phyloP scores from a whole-genome alignment of 768 basidiomycete genomes.

The Lyophyllum atratum region DNA sequence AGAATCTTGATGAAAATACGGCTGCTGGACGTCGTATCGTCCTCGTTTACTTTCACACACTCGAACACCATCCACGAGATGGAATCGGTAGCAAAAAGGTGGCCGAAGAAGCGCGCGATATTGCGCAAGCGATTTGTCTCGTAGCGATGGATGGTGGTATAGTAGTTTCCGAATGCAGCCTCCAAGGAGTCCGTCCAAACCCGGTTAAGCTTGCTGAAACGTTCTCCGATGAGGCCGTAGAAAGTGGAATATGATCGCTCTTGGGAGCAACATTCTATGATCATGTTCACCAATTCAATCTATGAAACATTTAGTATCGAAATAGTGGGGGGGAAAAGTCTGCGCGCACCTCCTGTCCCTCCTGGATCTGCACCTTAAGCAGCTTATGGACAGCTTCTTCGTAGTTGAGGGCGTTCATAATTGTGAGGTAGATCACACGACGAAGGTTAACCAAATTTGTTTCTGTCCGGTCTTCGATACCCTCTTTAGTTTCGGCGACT shows the following conservation, averaged over 20 bases:
- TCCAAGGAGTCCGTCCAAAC: constrained; percentile 93
- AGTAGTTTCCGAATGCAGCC: constrained; percentile 85
- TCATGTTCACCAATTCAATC: constrained; percentile 98
- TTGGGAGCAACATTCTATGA: constrained; percentile 99
- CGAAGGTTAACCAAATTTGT: constrained; percentile 96
- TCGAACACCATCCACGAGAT: constrained; percentile 88
- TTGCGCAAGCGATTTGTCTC: constrained; percentile 98
- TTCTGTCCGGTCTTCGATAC: constrained; percentile 92
- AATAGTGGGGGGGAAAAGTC: background rate
- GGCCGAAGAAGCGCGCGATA: constrained; percentile 96
- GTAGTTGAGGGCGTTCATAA: constrained; percentile 98
- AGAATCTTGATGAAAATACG: constrained; percentile 98
- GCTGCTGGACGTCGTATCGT: constrained; percentile 93
- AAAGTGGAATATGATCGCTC: constrained; percentile 98
- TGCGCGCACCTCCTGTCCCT: constrained; percentile 85
- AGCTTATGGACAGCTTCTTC: constrained; percentile 99
- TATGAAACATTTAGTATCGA: constrained; percentile 28
- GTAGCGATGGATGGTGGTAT: constrained; percentile 96
- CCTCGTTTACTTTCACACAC: constrained; percentile 91
- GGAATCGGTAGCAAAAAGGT: constrained; percentile 82
- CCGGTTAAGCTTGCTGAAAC: constrained; percentile 94
- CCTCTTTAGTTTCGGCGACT: constrained; percentile 80
- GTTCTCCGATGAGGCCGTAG: constrained; percentile 94
- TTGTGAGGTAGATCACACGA: constrained; percentile 92
- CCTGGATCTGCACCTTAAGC: constrained; percentile 86